Conservation (phyloP, 306 rosid genomes). For the Fragaria vesca region DNA sequence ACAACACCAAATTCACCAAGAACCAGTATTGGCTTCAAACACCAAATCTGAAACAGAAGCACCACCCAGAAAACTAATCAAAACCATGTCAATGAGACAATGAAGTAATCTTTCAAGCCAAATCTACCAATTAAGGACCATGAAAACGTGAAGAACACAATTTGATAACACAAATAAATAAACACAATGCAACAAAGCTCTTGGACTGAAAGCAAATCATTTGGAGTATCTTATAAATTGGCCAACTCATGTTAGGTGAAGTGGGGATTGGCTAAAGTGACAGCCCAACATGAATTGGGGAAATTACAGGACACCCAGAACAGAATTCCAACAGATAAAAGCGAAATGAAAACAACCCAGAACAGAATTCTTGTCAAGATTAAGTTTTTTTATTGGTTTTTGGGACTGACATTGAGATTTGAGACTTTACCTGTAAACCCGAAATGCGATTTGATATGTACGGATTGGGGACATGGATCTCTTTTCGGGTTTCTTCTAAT, state of each 20-base stretch:
- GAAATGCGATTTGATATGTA: constrained; percentile 33
- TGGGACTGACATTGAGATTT: constrained; percentile 36
- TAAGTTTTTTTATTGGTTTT: neutral
- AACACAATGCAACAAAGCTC: constrained; percentile 49
- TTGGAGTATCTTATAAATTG: constrained; percentile 1
- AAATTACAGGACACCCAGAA: constrained; percentile 23
- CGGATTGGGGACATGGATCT: constrained; percentile 51
- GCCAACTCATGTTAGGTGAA: constrained; percentile 41
- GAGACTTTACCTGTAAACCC: constrained; percentile 40
- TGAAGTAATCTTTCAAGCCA: constrained; percentile 19
- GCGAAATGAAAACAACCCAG: constrained; percentile 48
- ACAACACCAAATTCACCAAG: constrained; percentile 32
- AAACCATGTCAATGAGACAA: constrained; percentile 18
- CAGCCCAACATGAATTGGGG: constrained; percentile 43
- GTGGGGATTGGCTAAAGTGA: constrained; percentile 52
- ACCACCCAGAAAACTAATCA: constrained; percentile 18
- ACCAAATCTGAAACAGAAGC: constrained; percentile 38
- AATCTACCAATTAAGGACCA: constrained; percentile 22
- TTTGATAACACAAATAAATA: constrained; percentile 2
- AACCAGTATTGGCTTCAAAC: constrained; percentile 18
- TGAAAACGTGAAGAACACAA: neutral
- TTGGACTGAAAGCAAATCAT: constrained; percentile 65
- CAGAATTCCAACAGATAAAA: constrained; percentile 38
- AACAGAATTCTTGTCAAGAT: constrained; percentile 6
- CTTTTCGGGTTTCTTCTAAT: constrained; percentile 26